phyloP scores from a whole-genome alignment of 192 early-diverging fungal species.

The Backusella australiensis region DNA sequence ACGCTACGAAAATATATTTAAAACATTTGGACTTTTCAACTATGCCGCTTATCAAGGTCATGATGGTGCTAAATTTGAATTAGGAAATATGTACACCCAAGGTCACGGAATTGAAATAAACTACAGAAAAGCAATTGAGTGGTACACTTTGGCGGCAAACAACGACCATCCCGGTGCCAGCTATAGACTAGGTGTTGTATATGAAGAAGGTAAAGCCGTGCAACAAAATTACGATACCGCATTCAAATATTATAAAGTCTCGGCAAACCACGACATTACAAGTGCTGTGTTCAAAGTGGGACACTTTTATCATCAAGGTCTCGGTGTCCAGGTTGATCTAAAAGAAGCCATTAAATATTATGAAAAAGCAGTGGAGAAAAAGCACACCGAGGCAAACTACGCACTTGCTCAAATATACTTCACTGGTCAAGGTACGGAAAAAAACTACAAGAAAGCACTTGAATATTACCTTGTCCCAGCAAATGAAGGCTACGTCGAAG shows the following conservation, averaged over 20 bases:
- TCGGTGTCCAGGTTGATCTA: not conserved
- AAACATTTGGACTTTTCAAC: too few species aligned
- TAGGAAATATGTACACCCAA: too few species aligned
- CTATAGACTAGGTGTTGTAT: conserved; percentile 23
- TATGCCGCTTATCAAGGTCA: too few species aligned
- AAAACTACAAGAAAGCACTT: too few species aligned
- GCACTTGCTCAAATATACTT: too few species aligned
- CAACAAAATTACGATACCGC: conserved; percentile 16
- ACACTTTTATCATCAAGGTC: not conserved
- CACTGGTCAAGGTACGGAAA: too few species aligned
- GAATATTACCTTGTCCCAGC: too few species aligned
- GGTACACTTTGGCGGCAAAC: conserved; percentile 29
- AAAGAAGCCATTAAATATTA: not conserved
- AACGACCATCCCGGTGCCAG: conserved; percentile 21
- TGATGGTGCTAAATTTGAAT: too few species aligned
- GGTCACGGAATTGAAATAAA: not conserved
- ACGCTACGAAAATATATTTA: too few species aligned
- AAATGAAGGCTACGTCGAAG: too few species aligned
- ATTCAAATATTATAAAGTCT: conserved; percentile 28
- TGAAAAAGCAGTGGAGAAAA: not conserved
- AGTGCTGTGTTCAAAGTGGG: not conserved
- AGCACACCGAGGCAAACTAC: too few species aligned
- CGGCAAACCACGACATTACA: not conserved
- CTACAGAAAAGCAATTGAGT: conserved; percentile 26
- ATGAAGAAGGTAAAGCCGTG: conserved; percentile 28